These are phyloP conservation scores for Solanum paucissectum DNA, from an alignment of 257 asterid species.

Conservation along the genomic window DNA sequence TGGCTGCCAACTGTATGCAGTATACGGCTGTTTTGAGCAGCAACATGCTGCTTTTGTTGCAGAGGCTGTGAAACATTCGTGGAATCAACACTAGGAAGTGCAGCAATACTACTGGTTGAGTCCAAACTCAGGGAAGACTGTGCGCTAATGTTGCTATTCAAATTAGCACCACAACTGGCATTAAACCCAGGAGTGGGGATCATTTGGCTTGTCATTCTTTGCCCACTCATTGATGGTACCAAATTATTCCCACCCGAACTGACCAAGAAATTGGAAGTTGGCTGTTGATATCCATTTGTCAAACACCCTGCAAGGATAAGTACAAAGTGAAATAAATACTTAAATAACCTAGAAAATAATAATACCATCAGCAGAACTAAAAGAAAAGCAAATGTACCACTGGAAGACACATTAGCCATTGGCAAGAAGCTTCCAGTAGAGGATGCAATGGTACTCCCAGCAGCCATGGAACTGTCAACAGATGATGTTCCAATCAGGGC, in stretches of 20 bases:
- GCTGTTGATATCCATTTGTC: slow-evolving; percentile 62
- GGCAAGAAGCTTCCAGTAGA: slow-evolving; percentile 59
- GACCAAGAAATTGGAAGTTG: slow-evolving; percentile 41
- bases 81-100: slow-evolving; percentile 52
- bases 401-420: slow-evolving; percentile 41
- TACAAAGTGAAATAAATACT: slow-evolving; percentile 4
- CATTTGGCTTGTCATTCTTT: slow-evolving; percentile 84
- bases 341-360: neutral
- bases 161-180: slow-evolving; percentile 20
- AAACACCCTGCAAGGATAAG: slow-evolving; percentile 47
- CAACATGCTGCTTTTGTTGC: slow-evolving; percentile 72
- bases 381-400: slow-evolving; percentile 34
- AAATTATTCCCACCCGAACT: slow-evolving; percentile 55
- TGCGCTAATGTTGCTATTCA: slow-evolving; percentile 31
- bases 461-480: slow-evolving; percentile 41
- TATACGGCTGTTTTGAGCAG: slow-evolving; percentile 71
- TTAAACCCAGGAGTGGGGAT: slow-evolving; percentile 91
- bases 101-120: slow-evolving; percentile 39
- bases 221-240: slow-evolving; percentile 49
- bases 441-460: slow-evolving; percentile 25
- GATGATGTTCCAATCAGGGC: slow-evolving; percentile 40
- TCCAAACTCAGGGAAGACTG: slow-evolving; percentile 49
- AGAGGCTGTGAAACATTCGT: slow-evolving; percentile 45
- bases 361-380: slow-evolving; percentile 39
- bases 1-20: slow-evolving; percentile 79